phyloP scores from a whole-genome alignment of 2,329 filamentous ascomycete genomes.

The Chaetomiaceae sp. region DNA sequence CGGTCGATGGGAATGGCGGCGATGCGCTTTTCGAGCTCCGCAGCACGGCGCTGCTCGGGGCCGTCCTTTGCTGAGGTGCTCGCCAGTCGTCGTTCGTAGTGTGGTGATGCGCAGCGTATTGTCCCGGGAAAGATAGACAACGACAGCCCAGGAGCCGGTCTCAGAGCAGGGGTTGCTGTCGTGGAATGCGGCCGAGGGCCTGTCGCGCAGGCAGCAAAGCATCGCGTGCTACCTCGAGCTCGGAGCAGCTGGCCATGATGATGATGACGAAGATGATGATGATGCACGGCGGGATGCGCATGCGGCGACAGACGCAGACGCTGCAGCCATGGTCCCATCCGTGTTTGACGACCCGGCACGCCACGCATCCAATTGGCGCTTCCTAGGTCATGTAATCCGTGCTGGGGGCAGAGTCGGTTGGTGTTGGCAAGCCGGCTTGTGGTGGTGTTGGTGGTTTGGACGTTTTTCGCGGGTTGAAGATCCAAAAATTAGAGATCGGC shows the following conservation, averaged over 20 bases:
- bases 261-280: too few relatives aligned
- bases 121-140: too few relatives aligned
- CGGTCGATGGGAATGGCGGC: conserved; percentile 71
- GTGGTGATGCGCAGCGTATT: too few relatives aligned
- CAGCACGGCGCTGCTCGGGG: conserved; percentile 23
- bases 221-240: not conserved
- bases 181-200: too few relatives aligned
- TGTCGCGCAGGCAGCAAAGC: not conserved
- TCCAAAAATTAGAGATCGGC: conserved; percentile 12
- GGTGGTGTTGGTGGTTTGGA: not conserved
- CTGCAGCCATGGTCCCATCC: conserved; percentile 36
- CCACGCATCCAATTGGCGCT: conserved; percentile 30
- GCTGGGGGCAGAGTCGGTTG: not conserved
- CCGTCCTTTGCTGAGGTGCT: conserved; percentile 19
- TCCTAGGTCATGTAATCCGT: conserved; percentile 14
- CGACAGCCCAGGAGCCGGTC: too few relatives aligned
- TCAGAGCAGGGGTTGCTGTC: not conserved
- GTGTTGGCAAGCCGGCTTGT: not conserved
- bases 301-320: conserved; percentile 26
- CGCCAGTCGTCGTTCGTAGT: conserved; percentile 4
- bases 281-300: not conserved
- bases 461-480: not conserved
- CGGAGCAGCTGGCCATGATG: too few relatives aligned
- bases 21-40: conserved; percentile 56
- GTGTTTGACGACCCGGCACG: conserved; percentile 21